Conservation (phyloP, 176 grass and related monocot species). For the Lolium perenne region DNA sequence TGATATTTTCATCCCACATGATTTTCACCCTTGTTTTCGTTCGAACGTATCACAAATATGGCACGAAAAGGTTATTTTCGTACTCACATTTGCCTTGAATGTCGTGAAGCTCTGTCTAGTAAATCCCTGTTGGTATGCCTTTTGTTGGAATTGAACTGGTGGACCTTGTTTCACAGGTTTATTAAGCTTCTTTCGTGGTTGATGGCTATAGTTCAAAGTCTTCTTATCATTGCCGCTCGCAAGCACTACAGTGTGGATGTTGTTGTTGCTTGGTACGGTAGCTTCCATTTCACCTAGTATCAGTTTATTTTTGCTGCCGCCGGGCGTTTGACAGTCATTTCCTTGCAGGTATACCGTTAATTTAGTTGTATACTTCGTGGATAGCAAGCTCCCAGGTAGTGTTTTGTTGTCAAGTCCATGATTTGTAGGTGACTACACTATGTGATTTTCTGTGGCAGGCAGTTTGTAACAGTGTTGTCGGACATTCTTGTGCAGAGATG, state of each 20-base stretch:
- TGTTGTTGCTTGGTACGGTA: slow-evolving; percentile 85
- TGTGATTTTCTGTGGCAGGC: neutral
- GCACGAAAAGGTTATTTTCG: slow-evolving; percentile 63
- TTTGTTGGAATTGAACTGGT: neutral
- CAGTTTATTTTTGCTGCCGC: neutral
- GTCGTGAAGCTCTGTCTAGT: neutral
- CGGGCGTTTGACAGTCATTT: neutral
- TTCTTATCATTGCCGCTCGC: slow-evolving; percentile 91
- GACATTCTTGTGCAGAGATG: slow-evolving; percentile 68
- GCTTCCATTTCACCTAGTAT: neutral
- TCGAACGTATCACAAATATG: slow-evolving; percentile 91
- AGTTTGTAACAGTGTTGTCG: slow-evolving; percentile 3
- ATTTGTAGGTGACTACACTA: neutral
- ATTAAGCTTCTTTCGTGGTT: slow-evolving; percentile 86
- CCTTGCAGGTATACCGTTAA: slow-evolving; percentile 89
- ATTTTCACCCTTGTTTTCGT: slow-evolving; percentile 97
- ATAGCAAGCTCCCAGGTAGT: slow-evolving; percentile 87
- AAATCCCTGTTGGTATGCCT: neutral
- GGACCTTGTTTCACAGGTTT: slow-evolving; percentile 48
- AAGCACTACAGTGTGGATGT: slow-evolving; percentile 97
- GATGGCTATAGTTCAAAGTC: slow-evolving; percentile 77
- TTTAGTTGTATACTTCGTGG: slow-evolving; percentile 88
- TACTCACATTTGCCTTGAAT: neutral
- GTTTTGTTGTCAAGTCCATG: slow-evolving; percentile 8
- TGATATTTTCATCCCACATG: slow-evolving; percentile 99